Conservation (phyloP, 495 filamentous ascomycete species). For the Lindgomyces ingoldianus region DNA sequence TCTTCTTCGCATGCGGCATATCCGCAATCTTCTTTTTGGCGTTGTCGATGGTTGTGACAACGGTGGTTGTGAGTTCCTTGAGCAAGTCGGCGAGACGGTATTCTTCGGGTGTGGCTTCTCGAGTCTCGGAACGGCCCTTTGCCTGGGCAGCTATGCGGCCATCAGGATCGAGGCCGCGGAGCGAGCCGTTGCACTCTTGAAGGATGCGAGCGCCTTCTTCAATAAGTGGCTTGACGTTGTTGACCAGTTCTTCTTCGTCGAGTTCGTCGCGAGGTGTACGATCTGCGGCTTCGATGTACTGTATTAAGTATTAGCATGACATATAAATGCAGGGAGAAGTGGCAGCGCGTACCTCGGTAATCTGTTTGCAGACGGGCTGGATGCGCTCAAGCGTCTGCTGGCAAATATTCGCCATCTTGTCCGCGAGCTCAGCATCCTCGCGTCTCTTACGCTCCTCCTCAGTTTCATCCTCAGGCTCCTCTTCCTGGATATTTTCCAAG, state of each 20-base stretch:
- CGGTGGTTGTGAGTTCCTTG: conserved; percentile 68
- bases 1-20: conserved; percentile 93
- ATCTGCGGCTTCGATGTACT: conserved; percentile 80
- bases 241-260: conserved; percentile 85
- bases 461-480: conserved; percentile 55
- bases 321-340: conserved; percentile 12
- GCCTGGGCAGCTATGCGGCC: conserved; percentile 82
- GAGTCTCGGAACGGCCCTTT: conserved; percentile 76
- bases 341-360: conserved; percentile 74
- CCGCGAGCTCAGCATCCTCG: conserved; percentile 72
- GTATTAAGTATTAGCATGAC: conserved; percentile 21
- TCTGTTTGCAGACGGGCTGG: conserved; percentile 83
- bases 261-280: conserved; percentile 84
- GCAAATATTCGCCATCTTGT: conserved; percentile 73
- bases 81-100: conserved; percentile 79
- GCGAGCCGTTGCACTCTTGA: conserved; percentile 83
- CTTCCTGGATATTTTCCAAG: conserved; percentile 68
- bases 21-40: conserved; percentile 82
- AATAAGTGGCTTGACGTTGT: conserved; percentile 80
- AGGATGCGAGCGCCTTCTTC: conserved; percentile 82
- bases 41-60: conserved; percentile 77
- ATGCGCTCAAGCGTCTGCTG: conserved; percentile 78
- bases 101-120: conserved; percentile 84
- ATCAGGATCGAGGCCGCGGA: conserved; percentile 88
- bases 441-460: conserved; percentile 57